Percentiles rank a stretch among this genome's conserved stretches.
Conservation (phyloP, 2,329 filamentous ascomycete genomes). For the Microdochium trichocladiopsis region DNA sequence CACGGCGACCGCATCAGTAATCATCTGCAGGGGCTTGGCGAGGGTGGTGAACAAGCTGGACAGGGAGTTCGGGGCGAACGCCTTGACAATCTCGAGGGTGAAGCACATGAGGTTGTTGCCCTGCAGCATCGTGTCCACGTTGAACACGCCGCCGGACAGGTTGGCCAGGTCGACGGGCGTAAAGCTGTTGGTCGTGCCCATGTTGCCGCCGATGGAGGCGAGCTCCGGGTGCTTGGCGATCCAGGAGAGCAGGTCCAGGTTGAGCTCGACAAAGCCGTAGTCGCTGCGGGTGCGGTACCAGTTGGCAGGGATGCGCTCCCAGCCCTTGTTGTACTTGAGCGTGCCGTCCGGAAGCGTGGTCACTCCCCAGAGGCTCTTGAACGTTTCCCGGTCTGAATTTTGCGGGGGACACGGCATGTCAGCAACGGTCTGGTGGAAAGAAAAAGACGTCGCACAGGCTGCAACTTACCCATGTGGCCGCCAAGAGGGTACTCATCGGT, state of each 20-base stretch:
- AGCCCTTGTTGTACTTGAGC: conserved; percentile 35
- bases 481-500: conserved; percentile 29
- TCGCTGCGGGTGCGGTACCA: conserved; percentile 39
- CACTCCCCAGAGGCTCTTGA: conserved; percentile 40
- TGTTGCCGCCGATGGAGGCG: conserved; percentile 42
- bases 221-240: conserved; percentile 32
- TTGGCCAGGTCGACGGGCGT: conserved; percentile 34
- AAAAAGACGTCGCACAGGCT: neutral
- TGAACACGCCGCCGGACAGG: conserved; percentile 36
- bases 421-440: neutral
- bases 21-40: conserved; percentile 17
- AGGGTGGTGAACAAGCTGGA: conserved; percentile 26
- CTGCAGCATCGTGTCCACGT: conserved; percentile 29
- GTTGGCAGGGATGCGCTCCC: conserved; percentile 44
- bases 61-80: conserved; percentile 32
- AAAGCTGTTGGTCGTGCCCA: conserved; percentile 42
- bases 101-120: conserved; percentile 37
- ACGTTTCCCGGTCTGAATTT: conserved; percentile 26
- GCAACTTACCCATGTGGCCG: conserved; percentile 19
- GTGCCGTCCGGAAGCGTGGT: conserved; percentile 25
- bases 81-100: conserved; percentile 28
- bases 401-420: neutral
- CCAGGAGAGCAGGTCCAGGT: conserved; percentile 29
- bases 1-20: conserved; percentile 22
- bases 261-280: conserved; percentile 35